These are phyloP conservation scores for Pichia cabralensis DNA, from an alignment of 805 yeast genomes.

Conservation along the genomic window DNA sequence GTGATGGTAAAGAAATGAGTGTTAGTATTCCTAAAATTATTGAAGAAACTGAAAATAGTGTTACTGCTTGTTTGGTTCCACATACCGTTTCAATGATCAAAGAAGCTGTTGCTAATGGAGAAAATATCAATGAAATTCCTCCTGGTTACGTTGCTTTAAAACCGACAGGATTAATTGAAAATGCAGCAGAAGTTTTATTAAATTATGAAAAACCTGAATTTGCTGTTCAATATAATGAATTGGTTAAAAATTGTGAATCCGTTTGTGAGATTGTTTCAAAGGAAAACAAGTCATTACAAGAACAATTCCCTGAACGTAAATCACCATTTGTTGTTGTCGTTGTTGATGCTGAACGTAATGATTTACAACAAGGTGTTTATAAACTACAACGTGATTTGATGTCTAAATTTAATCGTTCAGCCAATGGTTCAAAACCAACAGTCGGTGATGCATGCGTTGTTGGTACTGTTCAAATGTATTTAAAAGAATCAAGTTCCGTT, in stretches of 20 bases:
- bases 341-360: slow-evolving; percentile 86
- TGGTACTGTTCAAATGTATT: slow-evolving; percentile 90
- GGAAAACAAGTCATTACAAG: slow-evolving; percentile 40
- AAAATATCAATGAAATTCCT: slow-evolving; percentile 57
- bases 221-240: slow-evolving; percentile 39
- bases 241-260: slow-evolving; percentile 56
- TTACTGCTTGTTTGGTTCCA: slow-evolving; percentile 59
- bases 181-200: slow-evolving; percentile 65
- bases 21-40: slow-evolving; percentile 46
- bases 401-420: slow-evolving; percentile 53
- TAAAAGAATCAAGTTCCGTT: slow-evolving; percentile 58
- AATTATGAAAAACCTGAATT: slow-evolving; percentile 47
- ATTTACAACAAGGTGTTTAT: slow-evolving; percentile 85
- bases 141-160: slow-evolving; percentile 90
- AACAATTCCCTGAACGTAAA: slow-evolving; percentile 49
- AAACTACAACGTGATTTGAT: slow-evolving; percentile 78
- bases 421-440: slow-evolving; percentile 1
- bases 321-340: slow-evolving; percentile 70
- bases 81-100: slow-evolving; percentile 54
- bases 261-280: slow-evolving; percentile 49
- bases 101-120: slow-evolving; percentile 19
- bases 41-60: slow-evolving; percentile 53
- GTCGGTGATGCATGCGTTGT: slow-evolving; percentile 52
- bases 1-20: slow-evolving; percentile 60
- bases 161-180: slow-evolving; percentile 79